phyloP scores from a whole-genome alignment of 305 asterid genomes.

The Fraxinus dipetala region DNA sequence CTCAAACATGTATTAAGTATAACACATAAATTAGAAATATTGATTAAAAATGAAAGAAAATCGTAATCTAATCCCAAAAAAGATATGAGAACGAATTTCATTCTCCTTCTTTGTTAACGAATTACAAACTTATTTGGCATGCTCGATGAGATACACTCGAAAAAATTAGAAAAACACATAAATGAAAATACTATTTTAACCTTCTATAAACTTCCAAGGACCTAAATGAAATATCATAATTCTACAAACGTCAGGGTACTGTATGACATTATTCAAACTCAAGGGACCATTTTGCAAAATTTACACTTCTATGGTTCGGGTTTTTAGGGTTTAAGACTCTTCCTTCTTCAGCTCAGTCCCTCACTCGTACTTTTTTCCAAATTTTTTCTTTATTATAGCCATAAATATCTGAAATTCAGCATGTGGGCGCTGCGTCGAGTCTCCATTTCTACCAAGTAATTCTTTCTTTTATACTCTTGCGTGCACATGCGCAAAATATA shows the following conservation, averaged over 20 bases:
- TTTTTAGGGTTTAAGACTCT: slow-evolving; percentile 47
- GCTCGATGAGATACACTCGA: not conserved
- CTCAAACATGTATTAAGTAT: no score
- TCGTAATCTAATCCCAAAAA: not conserved
- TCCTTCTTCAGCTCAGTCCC: slow-evolving; percentile 7
- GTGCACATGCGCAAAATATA: not conserved
- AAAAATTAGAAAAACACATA: not conserved
- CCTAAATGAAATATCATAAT: not conserved
- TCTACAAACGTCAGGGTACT: not conserved
- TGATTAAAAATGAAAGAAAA: no score
- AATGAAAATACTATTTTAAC: not conserved
- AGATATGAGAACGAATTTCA: not conserved
- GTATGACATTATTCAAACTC: slow-evolving; percentile 10
- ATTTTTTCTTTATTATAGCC: not conserved
- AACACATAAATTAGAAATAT: no score
- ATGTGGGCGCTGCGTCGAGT: slow-evolving; percentile 70
- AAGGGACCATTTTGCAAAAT: slow-evolving; percentile 16
- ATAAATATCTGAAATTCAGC: not conserved
- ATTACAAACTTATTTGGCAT: not conserved
- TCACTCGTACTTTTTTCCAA: not conserved
- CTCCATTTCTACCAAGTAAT: slow-evolving; percentile 45
- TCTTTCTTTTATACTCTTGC: not conserved
- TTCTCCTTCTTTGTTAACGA: not conserved
- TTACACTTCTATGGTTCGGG: not conserved
- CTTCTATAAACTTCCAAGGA: not conserved